Conservation (phyloP, 768 basidiomycete species). For the Roridomyces roridus region DNA sequence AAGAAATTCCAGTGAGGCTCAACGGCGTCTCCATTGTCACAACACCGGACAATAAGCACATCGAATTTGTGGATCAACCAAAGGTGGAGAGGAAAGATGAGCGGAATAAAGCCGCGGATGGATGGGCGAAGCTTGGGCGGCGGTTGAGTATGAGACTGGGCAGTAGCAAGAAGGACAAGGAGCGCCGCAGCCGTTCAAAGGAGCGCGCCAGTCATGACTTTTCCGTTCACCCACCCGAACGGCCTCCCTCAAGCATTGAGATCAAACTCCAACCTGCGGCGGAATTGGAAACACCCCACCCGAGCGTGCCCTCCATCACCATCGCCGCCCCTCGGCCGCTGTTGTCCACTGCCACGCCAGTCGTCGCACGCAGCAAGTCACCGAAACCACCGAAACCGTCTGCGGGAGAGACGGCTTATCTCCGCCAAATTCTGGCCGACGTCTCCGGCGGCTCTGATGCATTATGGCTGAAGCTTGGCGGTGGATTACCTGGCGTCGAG, state of each 20-base stretch:
- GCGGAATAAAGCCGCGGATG: slow-evolving; percentile 42
- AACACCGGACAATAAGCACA: slow-evolving; percentile 39
- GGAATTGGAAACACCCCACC: neutral
- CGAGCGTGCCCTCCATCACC: slow-evolving; percentile 27
- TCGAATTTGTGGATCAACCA: slow-evolving; percentile 41
- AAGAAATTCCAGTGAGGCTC: slow-evolving; percentile 31
- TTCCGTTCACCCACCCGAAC: slow-evolving; percentile 6
- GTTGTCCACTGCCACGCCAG: slow-evolving; percentile 18
- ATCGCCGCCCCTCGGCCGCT: slow-evolving; percentile 23
- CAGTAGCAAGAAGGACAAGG: slow-evolving; percentile 41
- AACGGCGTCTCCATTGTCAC: slow-evolving; percentile 30
- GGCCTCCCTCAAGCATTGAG: slow-evolving; percentile 9
- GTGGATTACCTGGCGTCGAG: slow-evolving; percentile 65
- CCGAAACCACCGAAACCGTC: slow-evolving; percentile 61
- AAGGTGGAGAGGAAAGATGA: slow-evolving; percentile 44
- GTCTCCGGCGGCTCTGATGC: slow-evolving; percentile 39
- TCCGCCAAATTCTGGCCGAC: slow-evolving; percentile 73
- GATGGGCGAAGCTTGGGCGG: slow-evolving; percentile 70
- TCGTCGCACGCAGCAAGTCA: slow-evolving; percentile 41
- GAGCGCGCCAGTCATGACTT: slow-evolving; percentile 31
- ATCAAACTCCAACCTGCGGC: slow-evolving; percentile 13
- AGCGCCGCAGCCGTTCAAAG: slow-evolving; percentile 41
- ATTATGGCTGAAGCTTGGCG: slow-evolving; percentile 29
- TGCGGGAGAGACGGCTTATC: slow-evolving; percentile 66
- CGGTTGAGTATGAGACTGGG: slow-evolving; percentile 67